phyloP scores from a whole-genome alignment of 345 rosid species.

The Lumnitzera littorea region DNA sequence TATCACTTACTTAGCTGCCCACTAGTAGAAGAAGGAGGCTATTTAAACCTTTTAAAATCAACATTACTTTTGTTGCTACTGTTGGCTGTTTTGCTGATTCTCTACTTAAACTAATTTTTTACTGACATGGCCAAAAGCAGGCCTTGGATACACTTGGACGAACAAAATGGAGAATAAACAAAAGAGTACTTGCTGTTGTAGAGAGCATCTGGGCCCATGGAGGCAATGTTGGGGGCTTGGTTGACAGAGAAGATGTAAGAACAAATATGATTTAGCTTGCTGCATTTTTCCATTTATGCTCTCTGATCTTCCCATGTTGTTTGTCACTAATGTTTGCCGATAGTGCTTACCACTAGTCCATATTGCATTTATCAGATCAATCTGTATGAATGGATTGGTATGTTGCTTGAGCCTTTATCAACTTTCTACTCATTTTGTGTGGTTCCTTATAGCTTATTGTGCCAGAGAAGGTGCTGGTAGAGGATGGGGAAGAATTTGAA shows the following conservation, averaged over 20 bases:
- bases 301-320: neutral
- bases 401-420: neutral
- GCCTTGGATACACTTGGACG: conserved; percentile 95
- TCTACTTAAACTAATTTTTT: neutral
- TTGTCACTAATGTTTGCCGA: neutral
- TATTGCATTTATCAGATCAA: too few species aligned
- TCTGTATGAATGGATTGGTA: neutral
- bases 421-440: conserved; percentile 5
- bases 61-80: neutral
- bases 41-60: too few species aligned
- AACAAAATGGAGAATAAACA: conserved; percentile 93
- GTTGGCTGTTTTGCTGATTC: neutral
- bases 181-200: conserved; percentile 58
- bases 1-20: too few species aligned
- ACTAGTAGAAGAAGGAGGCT: too few species aligned
- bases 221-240: conserved; percentile 79
- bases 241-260: conserved; percentile 87
- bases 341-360: neutral
- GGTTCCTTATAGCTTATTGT: conserved; percentile 40
- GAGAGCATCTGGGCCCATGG: conserved; percentile 90
- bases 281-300: too few species aligned
- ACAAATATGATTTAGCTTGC: conserved; percentile 8
- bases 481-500: conserved; percentile 53
- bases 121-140: conserved; percentile 22
- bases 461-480: conserved; percentile 61